phyloP scores from a whole-genome alignment of 2,329 filamentous ascomycete genomes.

The Mollisia scopiformis region DNA sequence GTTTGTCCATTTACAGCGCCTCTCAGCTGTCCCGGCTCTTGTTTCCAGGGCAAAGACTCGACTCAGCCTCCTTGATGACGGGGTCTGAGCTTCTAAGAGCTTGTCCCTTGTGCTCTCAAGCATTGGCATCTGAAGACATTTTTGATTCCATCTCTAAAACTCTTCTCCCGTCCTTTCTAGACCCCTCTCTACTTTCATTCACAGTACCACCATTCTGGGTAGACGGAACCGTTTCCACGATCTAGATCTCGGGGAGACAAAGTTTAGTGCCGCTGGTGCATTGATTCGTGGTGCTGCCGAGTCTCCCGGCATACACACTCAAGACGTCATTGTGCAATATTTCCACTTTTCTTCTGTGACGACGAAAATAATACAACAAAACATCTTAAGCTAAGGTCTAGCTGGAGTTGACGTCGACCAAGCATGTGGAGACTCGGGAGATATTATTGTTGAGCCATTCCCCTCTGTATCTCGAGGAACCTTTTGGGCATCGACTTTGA shows the following conservation, averaged over 20 bases:
- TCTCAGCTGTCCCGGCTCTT: background rate
- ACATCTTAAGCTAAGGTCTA: background rate
- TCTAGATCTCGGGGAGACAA: background rate
- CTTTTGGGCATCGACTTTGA: background rate
- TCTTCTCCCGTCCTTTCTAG: background rate
- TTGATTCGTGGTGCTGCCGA: background rate
- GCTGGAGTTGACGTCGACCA: slow-evolving; percentile 13
- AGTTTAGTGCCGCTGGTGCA: background rate
- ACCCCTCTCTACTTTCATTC: too few species aligned
- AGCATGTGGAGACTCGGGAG: background rate
- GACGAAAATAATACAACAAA: slow-evolving; percentile 2
- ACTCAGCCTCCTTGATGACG: slow-evolving; percentile 8
- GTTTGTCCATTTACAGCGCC: background rate
- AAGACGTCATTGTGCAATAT: slow-evolving; percentile 9
- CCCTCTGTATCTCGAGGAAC: background rate
- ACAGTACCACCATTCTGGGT: too few species aligned
- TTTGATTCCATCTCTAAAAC: background rate
- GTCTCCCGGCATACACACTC: background rate
- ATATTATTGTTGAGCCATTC: slow-evolving; percentile 5
- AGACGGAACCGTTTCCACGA: background rate
- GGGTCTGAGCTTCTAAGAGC: background rate
- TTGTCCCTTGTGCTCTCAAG: background rate
- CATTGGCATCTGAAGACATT: slow-evolving; percentile 1
- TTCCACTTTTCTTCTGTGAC: slow-evolving; percentile 5
- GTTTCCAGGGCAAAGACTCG: background rate